phyloP scores from a whole-genome alignment of 371 early-diverging fungal genomes.

The Phascolomyces articulosus region DNA sequence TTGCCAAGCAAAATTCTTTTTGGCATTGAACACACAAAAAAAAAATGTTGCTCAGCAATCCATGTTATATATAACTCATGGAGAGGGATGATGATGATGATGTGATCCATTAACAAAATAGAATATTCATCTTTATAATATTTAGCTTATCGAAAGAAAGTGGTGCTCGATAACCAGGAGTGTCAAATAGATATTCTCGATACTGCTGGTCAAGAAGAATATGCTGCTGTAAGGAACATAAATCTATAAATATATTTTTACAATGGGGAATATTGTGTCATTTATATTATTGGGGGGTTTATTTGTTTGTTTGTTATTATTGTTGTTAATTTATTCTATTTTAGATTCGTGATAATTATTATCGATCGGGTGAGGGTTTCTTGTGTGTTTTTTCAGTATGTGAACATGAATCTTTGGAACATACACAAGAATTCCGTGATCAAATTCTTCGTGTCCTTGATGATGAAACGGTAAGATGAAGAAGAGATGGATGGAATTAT shows the following conservation, averaged over 20 bases:
- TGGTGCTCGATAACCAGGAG: slow-evolving; percentile 69
- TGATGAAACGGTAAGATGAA: slow-evolving; percentile 68
- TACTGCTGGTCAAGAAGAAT: slow-evolving; percentile 95
- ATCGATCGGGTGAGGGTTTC: slow-evolving; percentile 91
- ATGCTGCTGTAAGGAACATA: slow-evolving; percentile 76
- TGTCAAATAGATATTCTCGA: slow-evolving; percentile 92
- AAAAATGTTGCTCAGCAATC: neutral
- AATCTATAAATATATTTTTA: no score
- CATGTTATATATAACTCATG: no score
- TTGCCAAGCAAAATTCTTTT: no score
- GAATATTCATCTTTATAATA: no score
- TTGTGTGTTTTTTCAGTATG: slow-evolving; percentile 86
- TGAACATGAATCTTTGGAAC: slow-evolving; percentile 81
- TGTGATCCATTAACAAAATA: no score
- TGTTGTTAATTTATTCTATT: neutral
- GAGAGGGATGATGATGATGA: no score
- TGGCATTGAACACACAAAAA: no score
- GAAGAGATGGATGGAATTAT: neutral
- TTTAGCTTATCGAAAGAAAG: slow-evolving; percentile 74
- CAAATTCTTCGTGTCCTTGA: slow-evolving; percentile 89
- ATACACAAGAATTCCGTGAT: slow-evolving; percentile 87
- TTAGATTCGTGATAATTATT: slow-evolving; percentile 91
- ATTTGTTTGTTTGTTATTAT: neutral
- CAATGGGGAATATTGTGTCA: no score
- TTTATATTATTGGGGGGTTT: no score